Evolutionary conservation across 768 basidiomycete species (phyloP).

Genomic region (Candolleomyces efflorescens): DNA sequence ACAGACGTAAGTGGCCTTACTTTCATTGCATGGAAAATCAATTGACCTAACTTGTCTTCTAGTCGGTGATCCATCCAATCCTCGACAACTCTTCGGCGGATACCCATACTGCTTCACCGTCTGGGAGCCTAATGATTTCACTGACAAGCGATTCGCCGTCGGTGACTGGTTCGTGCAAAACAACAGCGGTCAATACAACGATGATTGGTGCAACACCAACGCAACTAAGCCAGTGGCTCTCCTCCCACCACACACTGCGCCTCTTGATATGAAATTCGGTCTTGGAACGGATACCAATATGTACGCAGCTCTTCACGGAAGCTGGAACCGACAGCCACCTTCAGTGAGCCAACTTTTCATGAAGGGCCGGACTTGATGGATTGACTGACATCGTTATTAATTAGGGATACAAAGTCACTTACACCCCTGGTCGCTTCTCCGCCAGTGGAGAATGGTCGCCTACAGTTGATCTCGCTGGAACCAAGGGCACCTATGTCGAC

Average conservation of each 20-base stretch:
- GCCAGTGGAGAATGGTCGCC: slow-evolving; percentile 7
- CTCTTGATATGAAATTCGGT: slow-evolving; percentile 12
- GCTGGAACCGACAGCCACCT: slow-evolving; percentile 12
- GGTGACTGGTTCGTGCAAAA: slow-evolving; percentile 16
- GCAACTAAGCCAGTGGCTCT: slow-evolving; percentile 5
- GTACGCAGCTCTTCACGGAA: slow-evolving; percentile 13
- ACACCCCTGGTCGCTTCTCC: slow-evolving; percentile 3
- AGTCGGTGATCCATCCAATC: slow-evolving; percentile 10
- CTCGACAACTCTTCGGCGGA: slow-evolving; percentile 7
- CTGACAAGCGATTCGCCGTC: slow-evolving; percentile 6
- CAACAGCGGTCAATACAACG: slow-evolving; percentile 2
- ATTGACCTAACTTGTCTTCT: not conserved
- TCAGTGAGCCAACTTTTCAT: not conserved
- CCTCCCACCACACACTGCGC: slow-evolving; percentile 10
- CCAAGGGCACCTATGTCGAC: not conserved
- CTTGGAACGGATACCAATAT: slow-evolving; percentile 9
- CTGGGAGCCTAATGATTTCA: slow-evolving; percentile 6
- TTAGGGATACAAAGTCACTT: slow-evolving; percentile 9
- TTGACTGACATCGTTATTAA: not conserved
- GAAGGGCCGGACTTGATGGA: not conserved
- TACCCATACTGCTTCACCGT: slow-evolving; percentile 14
- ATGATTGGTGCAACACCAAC: slow-evolving; percentile 10
- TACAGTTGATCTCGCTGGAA: slow-evolving; percentile 3
- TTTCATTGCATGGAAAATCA: not conserved
- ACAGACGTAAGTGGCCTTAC: slow-evolving; percentile 2